A percentile compares a stretch with the other conserved stretches of the same genome.
phyloP scores from a whole-genome alignment of 106 monocot genomes.

The Dioscorea zingiberensis region DNA sequence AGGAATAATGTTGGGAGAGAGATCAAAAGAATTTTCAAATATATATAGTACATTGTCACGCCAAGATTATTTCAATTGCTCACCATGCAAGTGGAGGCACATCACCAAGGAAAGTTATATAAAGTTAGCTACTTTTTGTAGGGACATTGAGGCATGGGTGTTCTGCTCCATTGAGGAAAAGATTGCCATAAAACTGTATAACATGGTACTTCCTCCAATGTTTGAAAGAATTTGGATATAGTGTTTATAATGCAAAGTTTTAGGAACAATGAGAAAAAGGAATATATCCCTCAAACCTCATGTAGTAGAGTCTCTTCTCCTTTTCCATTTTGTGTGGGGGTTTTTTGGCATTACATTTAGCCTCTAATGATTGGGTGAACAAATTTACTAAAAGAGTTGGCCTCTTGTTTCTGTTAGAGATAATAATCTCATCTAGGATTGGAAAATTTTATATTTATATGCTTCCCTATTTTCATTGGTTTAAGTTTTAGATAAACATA shows the following conservation, averaged over 20 bases:
- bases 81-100: slow-evolving; percentile 1
- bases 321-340: not conserved
- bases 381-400: slow-evolving; percentile 12
- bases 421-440: slow-evolving; percentile 1
- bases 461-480: too few species aligned
- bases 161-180: too few species aligned
- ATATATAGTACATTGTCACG: too few species aligned
- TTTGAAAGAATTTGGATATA: not conserved
- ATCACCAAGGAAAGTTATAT: not conserved
- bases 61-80: too few species aligned
- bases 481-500: too few species aligned
- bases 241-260: not conserved
- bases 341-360: slow-evolving; percentile 9
- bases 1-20: too few species aligned
- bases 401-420: slow-evolving; percentile 4
- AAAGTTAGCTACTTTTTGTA: not conserved
- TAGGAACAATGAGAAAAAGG: not conserved
- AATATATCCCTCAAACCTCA: not conserved
- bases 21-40: too few species aligned
- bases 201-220: too few species aligned
- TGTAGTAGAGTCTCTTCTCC: not conserved
- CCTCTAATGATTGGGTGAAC: slow-evolving; percentile 13
- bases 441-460: too few species aligned
- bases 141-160: not conserved
- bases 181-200: too few species aligned